Percentiles rank a stretch among this genome's conserved stretches.
phyloP scores from a whole-genome alignment of 2,329 filamentous ascomycete genomes.

The Xylaria sp. region DNA sequence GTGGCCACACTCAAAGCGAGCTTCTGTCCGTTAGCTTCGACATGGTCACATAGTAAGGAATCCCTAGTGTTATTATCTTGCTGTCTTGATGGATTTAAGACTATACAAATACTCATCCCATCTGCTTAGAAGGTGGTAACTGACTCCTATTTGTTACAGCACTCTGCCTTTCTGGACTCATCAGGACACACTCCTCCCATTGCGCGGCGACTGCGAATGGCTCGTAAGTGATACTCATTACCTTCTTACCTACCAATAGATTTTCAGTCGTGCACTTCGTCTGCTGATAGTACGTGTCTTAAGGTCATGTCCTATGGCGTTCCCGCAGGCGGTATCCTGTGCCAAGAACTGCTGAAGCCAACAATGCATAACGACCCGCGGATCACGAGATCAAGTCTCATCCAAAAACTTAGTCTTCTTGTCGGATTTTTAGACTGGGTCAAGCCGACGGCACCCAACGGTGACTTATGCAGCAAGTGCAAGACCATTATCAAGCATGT shows the following conservation, averaged over 20 bases:
- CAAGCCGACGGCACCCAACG: constrained; percentile 58
- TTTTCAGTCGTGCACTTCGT: neutral
- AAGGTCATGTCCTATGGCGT: constrained; percentile 62
- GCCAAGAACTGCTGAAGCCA: constrained; percentile 59
- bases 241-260: neutral
- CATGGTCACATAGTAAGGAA: constrained; percentile 45
- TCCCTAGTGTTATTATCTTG: neutral
- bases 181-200: constrained; percentile 55
- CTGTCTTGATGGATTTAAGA: too few relatives aligned
- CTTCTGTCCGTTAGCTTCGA: constrained; percentile 58
- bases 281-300: neutral
- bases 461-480: constrained; percentile 58
- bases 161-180: constrained; percentile 62
- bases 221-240: constrained; percentile 50
- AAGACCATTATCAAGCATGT: constrained; percentile 61
- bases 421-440: constrained; percentile 64
- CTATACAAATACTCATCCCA: neutral
- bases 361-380: constrained; percentile 49
- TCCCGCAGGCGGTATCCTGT: constrained; percentile 60
- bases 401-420: constrained; percentile 62
- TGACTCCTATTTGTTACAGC: constrained; percentile 29
- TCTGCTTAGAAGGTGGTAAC: neutral
- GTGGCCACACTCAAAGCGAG: constrained; percentile 51
- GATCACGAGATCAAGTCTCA: constrained; percentile 59
- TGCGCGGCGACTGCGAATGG: constrained; percentile 60